Evolutionary conservation across 805 yeast genomes (phyloP).

Genomic region (Lachancea lanzarotensis): DNA sequence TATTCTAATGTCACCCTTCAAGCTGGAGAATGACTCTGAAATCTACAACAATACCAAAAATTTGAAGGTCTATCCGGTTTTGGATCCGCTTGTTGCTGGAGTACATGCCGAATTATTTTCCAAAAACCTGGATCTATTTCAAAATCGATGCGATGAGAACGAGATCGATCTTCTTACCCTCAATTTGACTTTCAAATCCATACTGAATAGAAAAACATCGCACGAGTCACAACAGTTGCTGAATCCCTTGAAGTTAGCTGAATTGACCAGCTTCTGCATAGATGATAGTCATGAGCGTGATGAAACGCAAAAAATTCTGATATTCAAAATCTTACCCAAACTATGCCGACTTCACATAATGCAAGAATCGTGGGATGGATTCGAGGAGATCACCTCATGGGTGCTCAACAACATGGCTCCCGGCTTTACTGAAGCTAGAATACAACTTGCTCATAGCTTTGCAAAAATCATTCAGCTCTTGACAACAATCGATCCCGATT

Average conservation of each 20-base stretch:
- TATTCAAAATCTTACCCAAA: conserved; percentile 22
- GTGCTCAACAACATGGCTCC: conserved; percentile 41
- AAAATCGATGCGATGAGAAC: conserved; percentile 6
- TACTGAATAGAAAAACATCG: conserved; percentile 1
- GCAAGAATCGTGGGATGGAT: conserved; percentile 31
- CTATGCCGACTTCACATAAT: conserved; percentile 18
- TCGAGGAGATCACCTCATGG: conserved; percentile 46
- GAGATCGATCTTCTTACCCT: conserved; percentile 15
- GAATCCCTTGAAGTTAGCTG: conserved; percentile 21
- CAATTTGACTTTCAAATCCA: conserved; percentile 16
- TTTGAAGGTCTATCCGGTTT: conserved; percentile 40
- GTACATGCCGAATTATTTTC: conserved; percentile 29
- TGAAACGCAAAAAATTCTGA: conserved; percentile 4
- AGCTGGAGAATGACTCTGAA: conserved; percentile 38
- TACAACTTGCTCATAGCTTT: conserved; percentile 59
- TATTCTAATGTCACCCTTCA: conserved; percentile 68
- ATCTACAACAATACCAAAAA: conserved; percentile 32
- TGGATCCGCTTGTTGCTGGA: conserved; percentile 28
- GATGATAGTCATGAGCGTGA: conserved; percentile 11
- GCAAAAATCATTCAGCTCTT: conserved; percentile 40
- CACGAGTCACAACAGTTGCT: background rate
- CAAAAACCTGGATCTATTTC: conserved; percentile 20
- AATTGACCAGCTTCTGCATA: conserved; percentile 38
- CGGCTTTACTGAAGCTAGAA: conserved; percentile 52
- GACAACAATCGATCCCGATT: conserved; percentile 23